A percentile compares a stretch with the other conserved stretches of the same genome.
These are phyloP conservation scores for Botryotinia globosa DNA, from an alignment of 2,329 filamentous ascomycete species.

Conservation along the genomic window DNA sequence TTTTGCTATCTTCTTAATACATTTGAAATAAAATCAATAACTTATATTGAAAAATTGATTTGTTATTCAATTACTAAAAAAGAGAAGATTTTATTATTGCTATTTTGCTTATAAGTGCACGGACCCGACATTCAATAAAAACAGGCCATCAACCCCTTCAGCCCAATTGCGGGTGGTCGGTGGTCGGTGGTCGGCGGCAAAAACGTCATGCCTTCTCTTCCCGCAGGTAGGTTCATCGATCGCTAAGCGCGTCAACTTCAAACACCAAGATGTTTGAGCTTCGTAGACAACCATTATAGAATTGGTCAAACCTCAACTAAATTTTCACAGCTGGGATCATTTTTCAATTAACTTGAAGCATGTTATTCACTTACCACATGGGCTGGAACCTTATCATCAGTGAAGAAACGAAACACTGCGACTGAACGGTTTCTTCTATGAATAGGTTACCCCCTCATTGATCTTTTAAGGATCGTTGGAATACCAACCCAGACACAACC, in stretches of 20 bases:
- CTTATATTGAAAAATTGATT: too few relatives aligned
- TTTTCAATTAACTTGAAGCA: constrained; percentile 4
- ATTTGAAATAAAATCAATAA: too few relatives aligned
- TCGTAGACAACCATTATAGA: constrained; percentile 2
- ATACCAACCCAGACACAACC: background rate
- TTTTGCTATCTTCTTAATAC: too few relatives aligned
- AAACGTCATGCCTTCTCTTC: constrained; percentile 4
- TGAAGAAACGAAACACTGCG: constrained; percentile 1
- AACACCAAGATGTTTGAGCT: constrained; percentile 13
- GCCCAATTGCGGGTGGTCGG: constrained; percentile 4
- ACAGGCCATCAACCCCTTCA: background rate
- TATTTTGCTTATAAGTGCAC: too few relatives aligned
- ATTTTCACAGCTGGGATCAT: background rate
- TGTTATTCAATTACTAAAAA: too few relatives aligned
- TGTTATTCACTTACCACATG: constrained; percentile 3
- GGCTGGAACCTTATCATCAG: background rate
- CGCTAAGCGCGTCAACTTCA: constrained; percentile 14
- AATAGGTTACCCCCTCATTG: background rate
- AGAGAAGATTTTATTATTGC: too few relatives aligned
- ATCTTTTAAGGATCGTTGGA: background rate
- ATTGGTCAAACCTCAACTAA: background rate
- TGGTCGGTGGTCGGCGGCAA: constrained; percentile 8
- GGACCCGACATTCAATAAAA: too few relatives aligned
- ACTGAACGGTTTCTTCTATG: background rate
- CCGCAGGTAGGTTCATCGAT: background rate